phyloP scores from a whole-genome alignment of 1,139 yeast species.

The Suzukiozyma palmioleophila region DNA sequence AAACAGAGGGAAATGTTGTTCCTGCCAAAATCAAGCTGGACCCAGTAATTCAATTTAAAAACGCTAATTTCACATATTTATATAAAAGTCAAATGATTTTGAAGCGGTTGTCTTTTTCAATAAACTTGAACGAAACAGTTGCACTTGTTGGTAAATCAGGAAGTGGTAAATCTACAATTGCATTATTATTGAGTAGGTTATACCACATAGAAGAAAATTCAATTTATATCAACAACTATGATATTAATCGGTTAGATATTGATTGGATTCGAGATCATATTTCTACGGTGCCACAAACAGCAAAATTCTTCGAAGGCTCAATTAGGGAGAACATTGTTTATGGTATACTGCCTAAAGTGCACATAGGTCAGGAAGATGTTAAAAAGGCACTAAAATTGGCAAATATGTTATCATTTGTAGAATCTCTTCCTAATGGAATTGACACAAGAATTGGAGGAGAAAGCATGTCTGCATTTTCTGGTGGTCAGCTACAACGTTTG shows the following conservation, averaged over 20 bases:
- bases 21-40: slow-evolving; percentile 12
- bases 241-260: slow-evolving; percentile 43
- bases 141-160: slow-evolving; percentile 78
- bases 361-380: slow-evolving; percentile 31
- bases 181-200: slow-evolving; percentile 50
- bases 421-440: slow-evolving; percentile 51
- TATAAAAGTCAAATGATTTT: slow-evolving; percentile 24
- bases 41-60: slow-evolving; percentile 31
- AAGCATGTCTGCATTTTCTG: slow-evolving; percentile 51
- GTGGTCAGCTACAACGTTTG: slow-evolving; percentile 78
- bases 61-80: slow-evolving; percentile 50
- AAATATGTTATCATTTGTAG: slow-evolving; percentile 49
- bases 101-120: slow-evolving; percentile 31
- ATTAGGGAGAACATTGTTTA: slow-evolving; percentile 63
- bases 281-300: slow-evolving; percentile 65
- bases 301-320: slow-evolving; percentile 62
- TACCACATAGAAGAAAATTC: slow-evolving; percentile 20
- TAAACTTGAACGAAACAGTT: slow-evolving; percentile 46
- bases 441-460: slow-evolving; percentile 53
- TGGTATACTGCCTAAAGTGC: slow-evolving; percentile 38
- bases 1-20: slow-evolving; percentile 21
- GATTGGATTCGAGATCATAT: slow-evolving; percentile 49
- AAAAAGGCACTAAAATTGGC: slow-evolving; percentile 38
- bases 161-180: slow-evolving; percentile 72
- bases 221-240: slow-evolving; percentile 30